Conservation (phyloP, 129 eudicot species). For the Centrapalus pauciflorus region DNA sequence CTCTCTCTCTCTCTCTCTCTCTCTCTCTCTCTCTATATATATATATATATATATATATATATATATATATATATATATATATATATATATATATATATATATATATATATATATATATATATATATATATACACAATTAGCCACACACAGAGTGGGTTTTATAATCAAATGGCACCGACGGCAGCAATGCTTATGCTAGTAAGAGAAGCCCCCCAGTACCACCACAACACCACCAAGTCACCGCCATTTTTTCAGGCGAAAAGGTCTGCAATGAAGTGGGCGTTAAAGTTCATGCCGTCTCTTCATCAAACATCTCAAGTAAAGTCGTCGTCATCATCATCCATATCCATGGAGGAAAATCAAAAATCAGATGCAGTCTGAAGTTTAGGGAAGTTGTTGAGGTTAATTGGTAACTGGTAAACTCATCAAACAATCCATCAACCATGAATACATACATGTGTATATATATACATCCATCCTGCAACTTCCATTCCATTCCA, state of each 20-base stretch:
- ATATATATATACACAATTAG: background rate
- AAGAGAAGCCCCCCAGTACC: constrained; percentile 9
- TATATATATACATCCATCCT: background rate
- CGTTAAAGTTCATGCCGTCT: background rate
- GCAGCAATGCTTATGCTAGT: constrained; percentile 24
- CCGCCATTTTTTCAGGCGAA: constrained; percentile 6
- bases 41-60: no score
- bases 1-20: no score
- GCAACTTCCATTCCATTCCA: background rate
- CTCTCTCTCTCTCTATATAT: no score
- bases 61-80: no score
- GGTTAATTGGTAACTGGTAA: background rate
- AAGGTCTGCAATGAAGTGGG: constrained; percentile 12
- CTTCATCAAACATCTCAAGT: constrained; percentile 12
- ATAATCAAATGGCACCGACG: constrained; percentile 20
- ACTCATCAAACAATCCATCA: background rate
- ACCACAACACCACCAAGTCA: background rate
- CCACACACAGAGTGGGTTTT: background rate
- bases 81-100: background rate
- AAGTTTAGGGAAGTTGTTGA: background rate
- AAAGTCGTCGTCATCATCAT: no score
- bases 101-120: background rate
- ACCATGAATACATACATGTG: no score
- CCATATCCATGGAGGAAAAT: background rate
- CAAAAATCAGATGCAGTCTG: background rate